Conservation (phyloP, 2,329 filamentous ascomycete genomes). For the Colletotrichum higginsianum region DNA sequence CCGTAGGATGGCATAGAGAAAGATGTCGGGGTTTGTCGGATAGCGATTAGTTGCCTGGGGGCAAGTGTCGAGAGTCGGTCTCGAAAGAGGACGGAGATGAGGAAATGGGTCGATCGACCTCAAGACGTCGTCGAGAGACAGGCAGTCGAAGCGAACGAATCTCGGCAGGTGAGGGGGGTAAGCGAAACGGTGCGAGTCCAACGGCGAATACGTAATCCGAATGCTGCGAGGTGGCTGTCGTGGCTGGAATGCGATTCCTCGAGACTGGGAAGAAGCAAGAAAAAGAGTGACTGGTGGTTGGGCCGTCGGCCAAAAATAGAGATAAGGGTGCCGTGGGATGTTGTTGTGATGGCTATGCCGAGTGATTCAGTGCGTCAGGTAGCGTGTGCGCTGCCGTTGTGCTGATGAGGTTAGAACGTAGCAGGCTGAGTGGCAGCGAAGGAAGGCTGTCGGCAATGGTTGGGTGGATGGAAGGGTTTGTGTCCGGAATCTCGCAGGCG, state of each 20-base stretch:
- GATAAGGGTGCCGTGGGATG: constrained; percentile 18
- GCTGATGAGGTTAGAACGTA: constrained; percentile 6
- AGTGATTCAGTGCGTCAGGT: constrained; percentile 18
- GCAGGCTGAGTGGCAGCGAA: constrained; percentile 5
- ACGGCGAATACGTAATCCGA: constrained; percentile 31
- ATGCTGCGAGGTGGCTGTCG: constrained; percentile 39
- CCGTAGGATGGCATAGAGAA: constrained; percentile 82
- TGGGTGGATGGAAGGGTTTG: not conserved
- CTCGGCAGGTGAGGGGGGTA: not conserved
- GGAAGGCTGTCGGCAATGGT: constrained; percentile 8
- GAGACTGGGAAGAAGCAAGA: constrained; percentile 29
- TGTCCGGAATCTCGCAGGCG: constrained; percentile 16
- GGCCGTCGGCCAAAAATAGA: constrained; percentile 17
- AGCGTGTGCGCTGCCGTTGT: constrained; percentile 17
- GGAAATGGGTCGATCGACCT: constrained; percentile 10
- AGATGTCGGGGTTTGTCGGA: constrained; percentile 16
- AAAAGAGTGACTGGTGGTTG: constrained; percentile 43
- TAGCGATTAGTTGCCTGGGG: constrained; percentile 28
- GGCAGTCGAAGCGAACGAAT: not conserved
- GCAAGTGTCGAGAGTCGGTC: constrained; percentile 19
- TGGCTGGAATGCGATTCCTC: constrained; percentile 39
- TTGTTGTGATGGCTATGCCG: constrained; percentile 22
- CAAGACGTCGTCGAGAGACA: not conserved
- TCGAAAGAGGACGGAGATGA: constrained; percentile 9
- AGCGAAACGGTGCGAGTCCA: constrained; percentile 9